A percentile compares a stretch with the other conserved stretches of the same genome.
These are phyloP conservation scores for Fusarium graminum DNA, from an alignment of 2,329 filamentous ascomycete genomes.

Conservation along the genomic window DNA sequence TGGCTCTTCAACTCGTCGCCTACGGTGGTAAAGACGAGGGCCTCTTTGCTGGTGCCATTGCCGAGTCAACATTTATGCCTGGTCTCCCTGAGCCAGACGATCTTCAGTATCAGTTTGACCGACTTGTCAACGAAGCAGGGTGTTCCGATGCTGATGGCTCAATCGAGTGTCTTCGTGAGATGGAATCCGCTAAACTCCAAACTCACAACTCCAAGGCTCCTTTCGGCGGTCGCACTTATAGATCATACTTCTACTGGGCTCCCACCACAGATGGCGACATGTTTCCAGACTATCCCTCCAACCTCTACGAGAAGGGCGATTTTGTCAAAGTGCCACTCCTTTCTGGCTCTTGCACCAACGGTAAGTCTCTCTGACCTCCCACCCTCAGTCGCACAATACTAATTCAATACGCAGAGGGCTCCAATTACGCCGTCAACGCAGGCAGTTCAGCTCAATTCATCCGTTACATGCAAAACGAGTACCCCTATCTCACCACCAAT, in stretches of 20 bases:
- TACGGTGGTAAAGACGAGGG: conserved; percentile 60
- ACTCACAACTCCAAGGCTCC: conserved; percentile 56
- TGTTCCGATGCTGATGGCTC: conserved; percentile 53
- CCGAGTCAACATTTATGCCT: conserved; percentile 65
- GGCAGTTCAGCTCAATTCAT: conserved; percentile 52
- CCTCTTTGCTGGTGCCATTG: conserved; percentile 62
- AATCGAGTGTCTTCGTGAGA: conserved; percentile 59
- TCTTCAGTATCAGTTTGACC: conserved; percentile 63
- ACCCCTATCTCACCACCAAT: conserved; percentile 56
- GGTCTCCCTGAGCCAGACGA: conserved; percentile 60
- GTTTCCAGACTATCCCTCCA: conserved; percentile 58
- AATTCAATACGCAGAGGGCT: conserved; percentile 57
- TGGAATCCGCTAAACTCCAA: conserved; percentile 55
- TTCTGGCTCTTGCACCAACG: conserved; percentile 60
- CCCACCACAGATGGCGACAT: conserved; percentile 64
- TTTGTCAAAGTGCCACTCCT: conserved; percentile 62
- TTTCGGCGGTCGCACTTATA: conserved; percentile 55
- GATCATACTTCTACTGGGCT: conserved; percentile 64
- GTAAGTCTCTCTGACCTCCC: conserved; percentile 47
- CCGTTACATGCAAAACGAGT: conserved; percentile 62
- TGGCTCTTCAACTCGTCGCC: conserved; percentile 65
- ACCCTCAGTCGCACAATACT: conserved; percentile 6
- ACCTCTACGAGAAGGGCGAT: conserved; percentile 55
- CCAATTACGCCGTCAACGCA: conserved; percentile 59
- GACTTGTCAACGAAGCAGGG: conserved; percentile 52